Conservation (phyloP, 345 rosid genomes). For the Xanthoceras sorbifolium region DNA sequence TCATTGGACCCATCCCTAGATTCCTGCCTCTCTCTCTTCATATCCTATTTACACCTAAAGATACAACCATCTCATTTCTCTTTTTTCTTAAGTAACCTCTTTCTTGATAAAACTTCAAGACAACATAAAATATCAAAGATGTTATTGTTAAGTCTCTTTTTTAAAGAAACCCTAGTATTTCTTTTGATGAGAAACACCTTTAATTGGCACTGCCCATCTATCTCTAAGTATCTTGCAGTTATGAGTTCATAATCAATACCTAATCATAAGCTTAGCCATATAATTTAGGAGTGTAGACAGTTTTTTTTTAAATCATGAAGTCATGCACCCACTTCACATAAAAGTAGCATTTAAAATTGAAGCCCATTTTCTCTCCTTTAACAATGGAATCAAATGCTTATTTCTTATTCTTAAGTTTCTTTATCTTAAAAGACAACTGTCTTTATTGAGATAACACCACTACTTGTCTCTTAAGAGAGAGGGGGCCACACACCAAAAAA, state of each 20-base stretch:
- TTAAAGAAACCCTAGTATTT: conserved; percentile 8
- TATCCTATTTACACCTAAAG: conserved; percentile 1
- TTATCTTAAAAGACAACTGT: conserved; percentile 40
- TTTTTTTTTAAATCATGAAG: background rate
- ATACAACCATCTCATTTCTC: conserved; percentile 37
- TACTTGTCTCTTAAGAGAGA: conserved; percentile 21
- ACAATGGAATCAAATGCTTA: conserved; percentile 17
- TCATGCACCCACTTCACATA: conserved; percentile 27
- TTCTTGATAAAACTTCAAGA: conserved; percentile 4
- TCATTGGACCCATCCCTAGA: conserved; percentile 57
- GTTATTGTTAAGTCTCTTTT: background rate
- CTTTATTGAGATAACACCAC: conserved; percentile 34
- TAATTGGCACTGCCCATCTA: no score
- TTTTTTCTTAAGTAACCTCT: conserved; percentile 27
- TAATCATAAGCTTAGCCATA: background rate
- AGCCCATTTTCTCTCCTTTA: conserved; percentile 4
- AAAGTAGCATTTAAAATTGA: conserved; percentile 13
- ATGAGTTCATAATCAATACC: background rate
- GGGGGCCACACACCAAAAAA: background rate
- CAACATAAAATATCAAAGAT: conserved; percentile 2
- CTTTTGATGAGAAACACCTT: no score
- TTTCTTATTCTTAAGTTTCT: conserved; percentile 22
- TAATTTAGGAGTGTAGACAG: no score
- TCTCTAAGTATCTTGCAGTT: background rate
- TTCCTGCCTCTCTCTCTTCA: conserved; percentile 35